Evolutionary conservation across 2,329 filamentous ascomycete genomes (phyloP), one percentile per base, ranked within the genome.

Genomic region (Neofusicoccum umdonicola): DNA sequence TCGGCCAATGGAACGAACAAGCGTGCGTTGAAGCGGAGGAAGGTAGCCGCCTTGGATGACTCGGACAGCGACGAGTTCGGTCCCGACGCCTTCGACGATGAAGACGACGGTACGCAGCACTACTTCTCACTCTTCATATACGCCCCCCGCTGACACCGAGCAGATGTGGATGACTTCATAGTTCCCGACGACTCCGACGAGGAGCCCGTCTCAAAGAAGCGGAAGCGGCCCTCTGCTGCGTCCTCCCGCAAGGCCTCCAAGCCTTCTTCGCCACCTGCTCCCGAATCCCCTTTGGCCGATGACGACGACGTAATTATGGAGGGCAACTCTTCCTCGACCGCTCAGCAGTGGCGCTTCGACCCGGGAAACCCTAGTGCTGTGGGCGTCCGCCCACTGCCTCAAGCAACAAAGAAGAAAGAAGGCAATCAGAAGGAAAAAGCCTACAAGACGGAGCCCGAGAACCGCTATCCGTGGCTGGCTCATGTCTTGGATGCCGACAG

Each of bases 401-500:
- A 72, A 17, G 52, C 50, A 70, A 76, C 65, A 37, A 77, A 68
- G 69, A 77, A 68, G 69, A 77, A 77, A 60, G 66, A 70, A 47
- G 62, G 61, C 66, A 39, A 68, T 31, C 27, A 7, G 68, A 72
- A 83, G 70, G 74, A 77, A 69, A 96, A 95, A 74, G 91, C 92
- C 3, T 88, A 93, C 73, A 88, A 87, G 35, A 90, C 86, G 42
- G 93, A 97, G 51, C 93, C 93, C 0, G 92, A 96, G 68, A 84
- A 94, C 64, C 86, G 95, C 66, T 96, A 99, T 73, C 79, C 91
- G 12, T 99, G 95, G 95, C 84, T 99, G 63, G 93, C 92, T 58
- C 89, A 93, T 66, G 85, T 95, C 65, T 82, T 85, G 69, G 95
- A 99, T 76, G 92, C 92, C 56, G 93, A 98, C 71, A 88, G 89